phyloP scores from a whole-genome alignment of 352 stramenopile genomes.

The Phytophthora pini region DNA sequence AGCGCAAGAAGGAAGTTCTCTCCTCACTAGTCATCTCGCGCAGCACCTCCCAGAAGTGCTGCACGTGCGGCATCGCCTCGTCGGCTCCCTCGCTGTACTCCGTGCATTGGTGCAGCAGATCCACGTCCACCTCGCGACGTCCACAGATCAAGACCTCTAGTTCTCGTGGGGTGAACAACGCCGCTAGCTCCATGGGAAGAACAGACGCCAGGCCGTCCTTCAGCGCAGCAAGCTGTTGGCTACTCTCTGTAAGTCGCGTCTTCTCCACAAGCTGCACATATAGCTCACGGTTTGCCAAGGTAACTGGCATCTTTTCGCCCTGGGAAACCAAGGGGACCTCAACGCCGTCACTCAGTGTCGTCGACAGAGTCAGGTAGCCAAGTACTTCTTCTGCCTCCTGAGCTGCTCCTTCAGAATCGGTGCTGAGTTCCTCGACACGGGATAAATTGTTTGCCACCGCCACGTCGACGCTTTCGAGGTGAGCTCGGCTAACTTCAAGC shows the following conservation, averaged over 20 bases:
- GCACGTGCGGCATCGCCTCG: conserved; percentile 90
- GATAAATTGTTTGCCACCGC: conserved; percentile 74
- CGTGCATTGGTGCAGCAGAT: conserved; percentile 95
- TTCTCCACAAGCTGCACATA: conserved; percentile 80
- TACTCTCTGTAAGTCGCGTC: conserved; percentile 80
- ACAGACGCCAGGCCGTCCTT: conserved; percentile 93
- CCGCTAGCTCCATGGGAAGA: conserved; percentile 96
- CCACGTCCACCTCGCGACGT: conserved; percentile 96
- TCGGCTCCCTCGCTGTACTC: conserved; percentile 97
- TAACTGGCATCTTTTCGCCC: conserved; percentile 76
- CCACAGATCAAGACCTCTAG: conserved; percentile 97
- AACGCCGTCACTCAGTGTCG: conserved; percentile 79
- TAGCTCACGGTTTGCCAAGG: conserved; percentile 55
- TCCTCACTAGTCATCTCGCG: conserved; percentile 96
- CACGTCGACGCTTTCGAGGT: conserved; percentile 86
- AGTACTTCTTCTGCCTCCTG: conserved; percentile 58
- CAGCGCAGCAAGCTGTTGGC: conserved; percentile 77
- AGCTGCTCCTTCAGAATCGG: conserved; percentile 25
- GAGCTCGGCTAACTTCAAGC: conserved; percentile 71
- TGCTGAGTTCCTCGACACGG: conserved; percentile 64
- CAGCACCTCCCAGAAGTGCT: conserved; percentile 97
- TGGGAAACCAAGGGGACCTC: conserved; percentile 74
- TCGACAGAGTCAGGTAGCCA: conserved; percentile 80
- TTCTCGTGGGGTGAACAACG: conserved; percentile 96
- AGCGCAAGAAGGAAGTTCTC: conserved; percentile 96